Conservation (phyloP, 495 filamentous ascomycete species). For the Tuber melanosporum region DNA sequence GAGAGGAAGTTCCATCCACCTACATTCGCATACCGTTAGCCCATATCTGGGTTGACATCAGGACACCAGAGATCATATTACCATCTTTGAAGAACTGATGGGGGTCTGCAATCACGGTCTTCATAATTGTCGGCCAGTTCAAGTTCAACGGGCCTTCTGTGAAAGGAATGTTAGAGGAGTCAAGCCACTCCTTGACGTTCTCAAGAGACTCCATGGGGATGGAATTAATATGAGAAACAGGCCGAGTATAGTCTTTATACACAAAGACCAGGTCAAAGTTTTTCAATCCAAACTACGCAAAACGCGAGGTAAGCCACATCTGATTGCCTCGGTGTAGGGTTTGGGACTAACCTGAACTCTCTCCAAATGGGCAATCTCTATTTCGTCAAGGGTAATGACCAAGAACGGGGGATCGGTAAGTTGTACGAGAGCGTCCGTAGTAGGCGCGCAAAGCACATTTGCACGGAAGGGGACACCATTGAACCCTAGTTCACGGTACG, state of each 20-base stretch:
- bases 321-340: neutral
- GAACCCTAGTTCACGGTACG: constrained; percentile 93
- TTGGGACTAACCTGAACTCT: constrained; percentile 63
- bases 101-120: constrained; percentile 88
- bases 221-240: constrained; percentile 91
- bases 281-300: constrained; percentile 76
- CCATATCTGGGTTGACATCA: neutral
- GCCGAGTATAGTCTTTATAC: constrained; percentile 87
- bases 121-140: constrained; percentile 99
- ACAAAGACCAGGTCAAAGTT: constrained; percentile 98
- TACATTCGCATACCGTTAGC: constrained; percentile 21
- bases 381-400: constrained; percentile 87
- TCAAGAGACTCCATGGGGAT: constrained; percentile 94
- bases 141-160: constrained; percentile 93
- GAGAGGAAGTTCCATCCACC: constrained; percentile 84
- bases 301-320: constrained; percentile 8
- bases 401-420: constrained; percentile 95
- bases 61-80: constrained; percentile 2
- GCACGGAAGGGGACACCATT: constrained; percentile 91
- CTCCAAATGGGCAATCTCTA: constrained; percentile 94
- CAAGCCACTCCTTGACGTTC: constrained; percentile 95
- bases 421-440: constrained; percentile 96
- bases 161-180: constrained; percentile 87
- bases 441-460: constrained; percentile 90
- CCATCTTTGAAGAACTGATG: constrained; percentile 93